Conservation (phyloP, 2,329 filamentous ascomycete species). For the Rutstroemia sp. region DNA sequence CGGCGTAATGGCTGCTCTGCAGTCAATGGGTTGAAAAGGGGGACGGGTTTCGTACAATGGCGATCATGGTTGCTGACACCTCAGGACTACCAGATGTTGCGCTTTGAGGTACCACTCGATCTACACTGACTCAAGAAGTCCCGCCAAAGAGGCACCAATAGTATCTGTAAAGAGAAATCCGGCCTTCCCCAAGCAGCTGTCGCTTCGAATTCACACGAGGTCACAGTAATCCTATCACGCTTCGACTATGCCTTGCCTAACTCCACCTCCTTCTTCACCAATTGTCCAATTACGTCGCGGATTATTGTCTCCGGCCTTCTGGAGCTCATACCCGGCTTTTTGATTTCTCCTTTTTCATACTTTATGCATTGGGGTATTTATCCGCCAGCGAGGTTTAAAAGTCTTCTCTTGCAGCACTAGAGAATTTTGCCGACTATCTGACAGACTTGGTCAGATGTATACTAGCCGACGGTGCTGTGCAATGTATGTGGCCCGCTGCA, state of each 20-base stretch:
- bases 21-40: no score
- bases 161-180: no score
- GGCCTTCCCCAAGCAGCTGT: background rate
- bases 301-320: slow-evolving; percentile 17
- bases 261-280: slow-evolving; percentile 20
- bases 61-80: no score
- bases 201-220: background rate
- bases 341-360: slow-evolving; percentile 19
- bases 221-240: background rate
- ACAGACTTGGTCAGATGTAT: slow-evolving; percentile 51
- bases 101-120: no score
- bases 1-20: no score
- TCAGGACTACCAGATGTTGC: no score
- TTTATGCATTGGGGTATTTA: slow-evolving; percentile 15
- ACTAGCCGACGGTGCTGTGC: slow-evolving; percentile 47
- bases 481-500: slow-evolving; percentile 54
- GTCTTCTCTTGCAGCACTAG: slow-evolving; percentile 42
- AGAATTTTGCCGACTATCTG: slow-evolving; percentile 46
- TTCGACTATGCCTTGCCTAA: slow-evolving; percentile 4
- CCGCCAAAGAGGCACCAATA: no score
- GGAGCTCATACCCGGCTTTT: slow-evolving; percentile 19
- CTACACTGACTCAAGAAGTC: no score
- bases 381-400: slow-evolving; percentile 30
- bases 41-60: no score
- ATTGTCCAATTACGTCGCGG: slow-evolving; percentile 19